Base-by-base conservation (phyloP, 2,329 filamentous ascomycete species). In the Aspergillus puulaauensis region DNA sequence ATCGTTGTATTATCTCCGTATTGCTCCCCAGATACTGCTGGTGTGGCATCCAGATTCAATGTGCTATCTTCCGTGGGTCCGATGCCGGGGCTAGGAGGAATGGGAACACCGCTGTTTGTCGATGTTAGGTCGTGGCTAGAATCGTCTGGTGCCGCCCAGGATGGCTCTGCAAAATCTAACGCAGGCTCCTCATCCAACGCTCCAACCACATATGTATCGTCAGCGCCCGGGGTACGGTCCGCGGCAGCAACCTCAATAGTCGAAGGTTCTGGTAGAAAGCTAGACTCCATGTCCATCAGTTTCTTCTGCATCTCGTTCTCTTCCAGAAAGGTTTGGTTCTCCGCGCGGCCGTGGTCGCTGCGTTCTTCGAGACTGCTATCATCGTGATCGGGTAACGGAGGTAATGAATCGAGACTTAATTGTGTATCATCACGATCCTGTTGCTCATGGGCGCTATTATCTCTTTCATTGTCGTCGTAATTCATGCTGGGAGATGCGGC, bases 251-350 rank as follows among this genome's bases (percentile, higher is more conserved):
- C 66, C 17, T 74, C 73, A 21, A 80, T 70, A 2, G 75, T 73
- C 3, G 81, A 81, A 2, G 78, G 75, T 46, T 86, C 83, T 0
- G 84, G 84, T 45, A 87, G 60, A 63, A 87, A 87, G 66, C 84
- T 87, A 3, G 85, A 87, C 68, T 87, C 85, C 55, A 86, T 79
- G 63, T 87, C 84, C 77, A 84, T 80, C 61, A 87, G 69, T 61
- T 82, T 82, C 57, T 80, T 77, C 62, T 80, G 80, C 82, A 87
- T 86, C 65, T 85, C 83, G 52, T 75, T 75, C 69, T 87, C 84
- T 64, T 85, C 79, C 37, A 86, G 66, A 27, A 76, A 66, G 1
- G 75, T 79, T 55, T 76, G 73, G 50, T 77, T 76, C 39, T 72
- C 72, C 39, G 60, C 62, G 49, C 66, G 70, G 49, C 74, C 69